Evolutionary conservation across 257 asterid species (phyloP), one percentile per base, ranked within the genome.

Genomic region (Handroanthus guayacan): DNA sequence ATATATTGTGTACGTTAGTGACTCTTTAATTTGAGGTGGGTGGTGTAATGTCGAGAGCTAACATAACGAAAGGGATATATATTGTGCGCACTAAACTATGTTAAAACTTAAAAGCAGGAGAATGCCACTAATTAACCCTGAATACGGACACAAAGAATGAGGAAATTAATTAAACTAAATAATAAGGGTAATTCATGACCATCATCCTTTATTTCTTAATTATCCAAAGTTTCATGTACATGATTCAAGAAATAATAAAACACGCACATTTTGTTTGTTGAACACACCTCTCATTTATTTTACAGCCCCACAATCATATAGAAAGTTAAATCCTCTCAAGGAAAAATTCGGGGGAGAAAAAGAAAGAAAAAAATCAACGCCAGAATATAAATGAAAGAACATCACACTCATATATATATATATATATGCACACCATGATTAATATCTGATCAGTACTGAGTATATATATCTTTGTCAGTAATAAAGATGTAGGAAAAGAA

Each of bases 401-500:
- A 47, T 11, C 52, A 47, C 52, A 5, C 52, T 47, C 52, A 25
- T 25, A 25, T 25, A 25, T 25, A 25, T 25, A 25, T 25, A 25
- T 25, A 25, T 25, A 47, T 47, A 47, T 11, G 3, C 14, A 3
- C 52, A 47, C 9, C 12, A 47, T 1, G 14, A 47, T 8, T 11
- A 7, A 45, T 45, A 10, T 45, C 9, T 45, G 51, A 6, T 45
- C 51, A 45, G 44, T 39, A 39, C 9, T 45, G 2, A 6, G 51
- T 10, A 6, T 6, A 2, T 45, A 13, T 9, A 47, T 45, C 9
- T 8, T 11, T 47, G 52, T 8, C 14, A 72, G 76, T 80, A 11
- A 83, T 78, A 91, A 63, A 51, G 91, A 80, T 41, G 91, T 81
- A 82, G 97, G 92, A 73, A 88, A 89, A 75, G 96, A 79, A 13